Evolutionary conservation across 148 eudicot species (phyloP).

Genomic region (Amaranthus hypochondriacus): DNA sequence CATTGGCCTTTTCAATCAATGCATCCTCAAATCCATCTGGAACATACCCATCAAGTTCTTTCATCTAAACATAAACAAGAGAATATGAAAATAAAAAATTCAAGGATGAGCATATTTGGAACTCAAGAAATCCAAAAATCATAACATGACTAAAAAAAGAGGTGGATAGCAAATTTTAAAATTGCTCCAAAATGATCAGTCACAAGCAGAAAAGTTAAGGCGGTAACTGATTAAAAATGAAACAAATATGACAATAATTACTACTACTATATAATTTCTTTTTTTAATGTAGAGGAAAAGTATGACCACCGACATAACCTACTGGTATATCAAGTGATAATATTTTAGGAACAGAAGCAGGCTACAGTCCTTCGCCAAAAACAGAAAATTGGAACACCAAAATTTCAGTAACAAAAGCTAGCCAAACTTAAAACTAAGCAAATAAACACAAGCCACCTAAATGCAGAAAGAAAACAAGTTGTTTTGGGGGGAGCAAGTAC

Average conservation of each 20-base stretch:
- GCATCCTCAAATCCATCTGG: slow-evolving; percentile 57
- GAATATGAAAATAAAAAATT: neutral
- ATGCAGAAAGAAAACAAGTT: neutral
- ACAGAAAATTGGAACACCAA: neutral
- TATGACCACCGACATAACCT: neutral
- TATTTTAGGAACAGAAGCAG: neutral
- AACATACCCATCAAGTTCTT: slow-evolving; percentile 67
- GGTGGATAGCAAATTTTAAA: neutral
- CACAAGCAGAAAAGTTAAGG: neutral
- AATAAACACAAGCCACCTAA: neutral
- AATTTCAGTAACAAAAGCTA: neutral
- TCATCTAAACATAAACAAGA: slow-evolving; percentile 39
- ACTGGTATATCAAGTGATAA: neutral
- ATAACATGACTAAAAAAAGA: neutral
- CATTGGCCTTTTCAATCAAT: slow-evolving; percentile 28
- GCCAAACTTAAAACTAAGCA: neutral
- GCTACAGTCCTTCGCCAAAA: neutral
- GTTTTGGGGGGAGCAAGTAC: neutral
- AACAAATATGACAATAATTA: too few relatives aligned
- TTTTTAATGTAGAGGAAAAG: neutral
- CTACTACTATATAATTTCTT: too few relatives aligned
- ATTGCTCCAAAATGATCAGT: neutral
- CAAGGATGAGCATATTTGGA: neutral
- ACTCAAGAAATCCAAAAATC: neutral
- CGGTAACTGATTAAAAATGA: neutral